Base-by-base conservation (phyloP, 2,329 filamentous ascomycete genomes). In the Seiridium cupressi region DNA sequence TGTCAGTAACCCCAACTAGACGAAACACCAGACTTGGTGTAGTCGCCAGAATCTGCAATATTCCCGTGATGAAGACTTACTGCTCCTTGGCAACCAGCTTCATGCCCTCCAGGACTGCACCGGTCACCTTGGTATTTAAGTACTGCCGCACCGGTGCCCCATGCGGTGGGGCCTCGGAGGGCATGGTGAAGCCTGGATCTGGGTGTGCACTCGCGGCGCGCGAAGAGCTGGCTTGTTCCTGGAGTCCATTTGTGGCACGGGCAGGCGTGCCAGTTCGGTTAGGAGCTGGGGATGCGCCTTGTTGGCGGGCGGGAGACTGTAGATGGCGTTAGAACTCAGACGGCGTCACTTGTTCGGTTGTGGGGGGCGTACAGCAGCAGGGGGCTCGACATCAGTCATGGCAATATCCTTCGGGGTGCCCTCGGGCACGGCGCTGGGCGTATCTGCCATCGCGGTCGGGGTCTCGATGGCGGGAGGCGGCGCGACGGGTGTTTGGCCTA, bases 61-160 rank as follows among this genome's bases (percentile, higher is more conserved):
- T 26, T 26, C 18, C 2, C 18, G 18, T 26, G 18, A 26, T 26
- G 18, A 26, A 42, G 48, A 82, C 88, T 69, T 75, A 92, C 89
- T 89, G 85, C 47, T 92, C 87, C 65, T 84, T 87, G 4, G 88
- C 88, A 62, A 93, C 72, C 58, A 82, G 74, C 76, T 92, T 92
- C 88, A 93, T 90, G 32, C 89, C 90, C 68, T 92, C 89, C 44
- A 92, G 76, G 60, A 93, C 69, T 34, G 84, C 82, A 1, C 84
- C 84, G 0, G 89, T 90, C 46, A 93, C 83, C 67, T 87, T 90
- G 54, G 82, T 81, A 69, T 92, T 92, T 66, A 93, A 74, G 71
- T 92, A 93, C 67, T 85, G 83, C 49, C 90, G 83, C 4, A 86
- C 86, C 1, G 88, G 86, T 31, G 89, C 89, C 51, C 89, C 89